Base-by-base conservation (phyloP, 1,284 basidiomycete species). In the Ganoderma multipileum region DNA sequence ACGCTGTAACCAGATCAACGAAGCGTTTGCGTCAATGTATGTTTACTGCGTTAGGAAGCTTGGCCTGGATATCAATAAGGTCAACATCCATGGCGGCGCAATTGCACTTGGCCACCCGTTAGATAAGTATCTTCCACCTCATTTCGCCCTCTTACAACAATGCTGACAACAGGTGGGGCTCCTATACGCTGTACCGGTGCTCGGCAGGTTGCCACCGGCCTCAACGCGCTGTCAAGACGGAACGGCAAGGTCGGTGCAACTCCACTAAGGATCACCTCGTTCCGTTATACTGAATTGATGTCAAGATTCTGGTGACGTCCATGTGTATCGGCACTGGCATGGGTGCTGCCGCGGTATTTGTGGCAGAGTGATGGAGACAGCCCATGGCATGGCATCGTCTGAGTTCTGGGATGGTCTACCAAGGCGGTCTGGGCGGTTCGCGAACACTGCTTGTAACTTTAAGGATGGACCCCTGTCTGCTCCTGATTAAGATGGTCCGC, bases 311-410 rank as follows among this genome's bases (percentile, higher is more conserved):
- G 58, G 87, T 95, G 44, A 94, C 92, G 1, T 90, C 90, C n/a
- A 95, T 96, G 94, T 94, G 92, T 73, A 89, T 93, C 70, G 94
- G 93, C 50, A 91, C 91, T n/a, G 94, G 94, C 26, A 95, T 95
- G 92, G 94, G 93, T 23, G 93, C 93, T n/a, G 94, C 79, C 39
- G 77, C 72, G 5, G 78, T 80, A 30, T 80, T 80, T 58, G 75
- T 80, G 20, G 75, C 77, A 30, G 79, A 80, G 55, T 78, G 66
- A 74, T 66, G 50, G 8, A 28, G 33, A 20, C 38, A 20, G 33
- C 20, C 36, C 33, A 20, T 38, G 33, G 55, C 30, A 38, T 23
- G 38, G 23, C 14, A 5, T 23, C 38, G 5, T 16, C n/a, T 23
- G 36, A 16, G 14, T 16, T 18, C 12, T 39, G 36, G 38, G 23